Evolutionary conservation across 164 flowering plant genomes (phyloP), one percentile per base, ranked within the genome.

Genomic region (Chimonanthus salicifolius): DNA sequence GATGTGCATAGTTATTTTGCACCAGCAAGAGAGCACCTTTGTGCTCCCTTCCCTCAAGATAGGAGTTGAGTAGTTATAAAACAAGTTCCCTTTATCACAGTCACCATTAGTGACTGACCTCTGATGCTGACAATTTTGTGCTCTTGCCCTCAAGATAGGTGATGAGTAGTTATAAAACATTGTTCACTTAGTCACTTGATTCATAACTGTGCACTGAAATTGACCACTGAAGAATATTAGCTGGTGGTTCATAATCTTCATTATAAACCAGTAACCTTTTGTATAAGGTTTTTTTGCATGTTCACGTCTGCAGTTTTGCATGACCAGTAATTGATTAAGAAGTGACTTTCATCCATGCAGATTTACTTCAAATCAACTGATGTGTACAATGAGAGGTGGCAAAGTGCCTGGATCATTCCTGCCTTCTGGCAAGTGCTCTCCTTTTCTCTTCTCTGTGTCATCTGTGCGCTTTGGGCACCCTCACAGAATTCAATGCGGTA

Each of bases 341-440:
- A 7, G 44, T n/a, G 3, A 47, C 44, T 58, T 16, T 63, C 64
- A 7, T 43, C 18, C 48, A 58, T 85, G 84, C 92, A 96, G 99
- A 86, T 96, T 33, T 92, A 94, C 81, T 94, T 92, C 84, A 96
- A 94, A 81, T 84, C 99, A 65, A 87, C 68, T 45, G 98, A 96
- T 75, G 81, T 80, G 63, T 96, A 90, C 88, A 96, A 94, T 73
- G 93, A 96, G 85, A 83, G 80, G 49, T 96, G 99, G 99, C 95
- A 87, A 78, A 90, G 77, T 75, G 99, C 99, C 9, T 96, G 99
- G 99, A 83, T 90, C 81, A 90, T 96, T 77, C 93, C 98, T n/a
- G 99, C 97, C 75, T 92, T 96, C 83, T 96, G 98, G 98, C 97
- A 96, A 75, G 88, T 94, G 58, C 75, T 96, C n/a, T 92, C 99